Base-by-base conservation (phyloP, 331 rosid species). In the Rosa hybrid region DNA sequence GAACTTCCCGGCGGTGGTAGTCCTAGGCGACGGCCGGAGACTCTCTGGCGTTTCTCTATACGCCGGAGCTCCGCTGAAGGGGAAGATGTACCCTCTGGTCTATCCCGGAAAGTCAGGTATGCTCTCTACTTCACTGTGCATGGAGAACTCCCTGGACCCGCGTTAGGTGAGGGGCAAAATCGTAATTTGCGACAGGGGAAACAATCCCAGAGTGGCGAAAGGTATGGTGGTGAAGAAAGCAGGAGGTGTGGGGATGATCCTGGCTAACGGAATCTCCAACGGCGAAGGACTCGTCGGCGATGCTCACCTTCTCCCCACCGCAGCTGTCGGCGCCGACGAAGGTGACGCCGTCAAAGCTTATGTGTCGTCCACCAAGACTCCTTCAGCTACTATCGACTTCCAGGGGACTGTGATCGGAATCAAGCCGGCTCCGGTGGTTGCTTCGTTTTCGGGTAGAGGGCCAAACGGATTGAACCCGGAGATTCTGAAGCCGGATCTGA, bases 201-300 rank as follows among this genome's bases (percentile, higher is more conserved):
- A 92, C 71, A 92, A 82, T 50, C 91, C 95, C 0, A 84, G 98
- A 71, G 98, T 91, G 23, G 94, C 91, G 0, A 92, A 94, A 46
- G 98, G 98, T 1, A 46, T 94, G 72, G 98, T 87, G 30, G 98
- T 94, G 84, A 87, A 86, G 89, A 91, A 90, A 80, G 95, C 98
- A 0, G 98, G 98, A 0, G 98, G 97, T 0, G 87, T 94, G 0
- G 98, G 98, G 59, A 94, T 94, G 98, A 90, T 94, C 60, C 86
- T 94, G 0, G 91, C 98, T 0, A 94, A 91, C 67, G 98, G 97
- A 70, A 64, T 86, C 27, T 88, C 94, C 5, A 90, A 89, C 68
- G 98, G 98, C 5, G 98, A 92, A 82, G 98, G 98, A 5, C 85
- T 94, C 0, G 95, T 94, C 30, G 95, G 95, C 2, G 98, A 94